A percentile compares a stretch with the other conserved stretches of the same genome.
These are phyloP conservation scores for Leccinum cinnamomeum DNA, from an alignment of 1,284 basidiomycete species.

Conservation along the genomic window DNA sequence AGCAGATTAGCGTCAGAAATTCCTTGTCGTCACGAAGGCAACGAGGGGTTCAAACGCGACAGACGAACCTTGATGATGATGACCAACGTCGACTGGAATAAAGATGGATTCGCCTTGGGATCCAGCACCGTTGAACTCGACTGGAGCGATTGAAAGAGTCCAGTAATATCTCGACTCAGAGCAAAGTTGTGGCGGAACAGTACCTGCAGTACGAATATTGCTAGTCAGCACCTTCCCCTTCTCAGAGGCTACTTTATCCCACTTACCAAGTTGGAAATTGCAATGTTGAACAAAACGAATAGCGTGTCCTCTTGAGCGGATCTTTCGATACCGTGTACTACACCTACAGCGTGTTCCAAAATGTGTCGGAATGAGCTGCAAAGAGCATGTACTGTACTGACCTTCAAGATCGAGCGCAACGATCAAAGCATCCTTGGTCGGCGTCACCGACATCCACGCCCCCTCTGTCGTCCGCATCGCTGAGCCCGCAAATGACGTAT, in stretches of 20 bases:
- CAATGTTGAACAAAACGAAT: conserved; percentile 63
- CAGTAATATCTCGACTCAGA: conserved; percentile 55
- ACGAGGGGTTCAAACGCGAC: rapidly evolving
- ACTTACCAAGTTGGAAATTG: conserved; percentile 54
- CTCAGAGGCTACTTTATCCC: neutral
- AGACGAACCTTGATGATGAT: conserved; percentile 59
- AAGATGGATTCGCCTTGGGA: conserved; percentile 53
- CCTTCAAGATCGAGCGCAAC: conserved; percentile 69
- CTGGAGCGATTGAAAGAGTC: conserved; percentile 64
- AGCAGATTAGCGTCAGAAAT: neutral
- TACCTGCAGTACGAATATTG: conserved; percentile 38
- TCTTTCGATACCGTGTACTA: conserved; percentile 57
- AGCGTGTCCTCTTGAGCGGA: conserved; percentile 64
- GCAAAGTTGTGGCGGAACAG: conserved; percentile 67
- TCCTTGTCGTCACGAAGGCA: neutral
- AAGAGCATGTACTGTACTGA: conserved; percentile 5
- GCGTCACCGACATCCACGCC: conserved; percentile 68
- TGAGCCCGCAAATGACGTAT: conserved; percentile 65
- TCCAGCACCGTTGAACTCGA: conserved; percentile 59
- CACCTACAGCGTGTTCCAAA: conserved; percentile 39
- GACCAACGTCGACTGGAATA: conserved; percentile 59
- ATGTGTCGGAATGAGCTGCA: neutral
- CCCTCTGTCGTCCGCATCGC: conserved; percentile 69
- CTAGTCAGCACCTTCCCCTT: neutral
- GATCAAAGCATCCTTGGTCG: conserved; percentile 52